A percentile compares a stretch with the other conserved stretches of the same genome.
These are phyloP conservation scores for Panicum virgatum DNA, from an alignment of 202 grass and related monocot genomes.

Conservation along the genomic window DNA sequence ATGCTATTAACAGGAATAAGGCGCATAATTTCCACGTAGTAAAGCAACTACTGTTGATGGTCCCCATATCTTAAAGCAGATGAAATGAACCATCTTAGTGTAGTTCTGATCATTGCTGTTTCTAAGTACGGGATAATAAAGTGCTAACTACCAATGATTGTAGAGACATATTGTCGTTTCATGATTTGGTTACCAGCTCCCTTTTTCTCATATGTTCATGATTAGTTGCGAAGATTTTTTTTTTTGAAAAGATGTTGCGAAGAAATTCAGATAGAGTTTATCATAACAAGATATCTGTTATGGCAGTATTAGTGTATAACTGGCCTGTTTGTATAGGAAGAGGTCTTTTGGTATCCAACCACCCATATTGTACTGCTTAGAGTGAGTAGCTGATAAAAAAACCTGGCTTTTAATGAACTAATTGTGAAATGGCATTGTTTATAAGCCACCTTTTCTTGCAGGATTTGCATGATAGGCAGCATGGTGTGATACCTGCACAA, in stretches of 20 bases:
- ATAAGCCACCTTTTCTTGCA: constrained; percentile 35
- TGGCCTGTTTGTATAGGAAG: background rate
- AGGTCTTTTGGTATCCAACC: background rate
- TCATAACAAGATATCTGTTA: background rate
- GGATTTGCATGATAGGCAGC: constrained; percentile 46
- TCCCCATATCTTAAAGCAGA: constrained; percentile 1
- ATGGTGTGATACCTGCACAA: constrained; percentile 7
- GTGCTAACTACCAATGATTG: background rate
- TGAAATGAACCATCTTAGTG: background rate
- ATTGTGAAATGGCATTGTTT: background rate
- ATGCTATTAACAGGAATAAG: background rate
- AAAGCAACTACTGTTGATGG: background rate
- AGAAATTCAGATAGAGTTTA: constrained; percentile 5
- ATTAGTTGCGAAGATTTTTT: no score
- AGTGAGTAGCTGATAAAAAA: constrained; percentile 21
- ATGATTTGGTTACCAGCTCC: constrained; percentile 4
- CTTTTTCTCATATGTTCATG: background rate
- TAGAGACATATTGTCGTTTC: background rate
- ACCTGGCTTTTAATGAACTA: no score
- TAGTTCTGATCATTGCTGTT: background rate
- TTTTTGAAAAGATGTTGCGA: no score
- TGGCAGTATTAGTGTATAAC: background rate
- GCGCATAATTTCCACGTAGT: background rate
- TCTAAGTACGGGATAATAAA: background rate
- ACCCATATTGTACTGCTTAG: background rate